Percentiles rank a stretch among this genome's conserved stretches.
Evolutionary conservation across 1,139 yeast genomes (phyloP).

Genomic region (Geotrichum reessii): DNA sequence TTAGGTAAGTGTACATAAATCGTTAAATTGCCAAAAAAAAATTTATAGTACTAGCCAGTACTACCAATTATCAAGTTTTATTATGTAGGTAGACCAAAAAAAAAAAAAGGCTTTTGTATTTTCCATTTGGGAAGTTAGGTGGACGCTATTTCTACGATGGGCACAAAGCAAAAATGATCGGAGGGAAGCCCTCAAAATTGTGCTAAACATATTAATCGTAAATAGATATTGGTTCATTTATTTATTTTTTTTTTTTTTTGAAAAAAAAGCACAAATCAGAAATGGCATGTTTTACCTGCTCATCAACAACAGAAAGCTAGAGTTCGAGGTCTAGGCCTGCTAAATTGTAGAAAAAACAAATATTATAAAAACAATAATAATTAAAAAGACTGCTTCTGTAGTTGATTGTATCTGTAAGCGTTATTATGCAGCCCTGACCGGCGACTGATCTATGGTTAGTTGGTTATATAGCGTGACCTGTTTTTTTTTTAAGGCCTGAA

Average conservation of each 20-base stretch:
- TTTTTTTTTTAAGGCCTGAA: no score
- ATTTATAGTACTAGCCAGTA: no score
- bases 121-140: no score
- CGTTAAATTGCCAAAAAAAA: no score
- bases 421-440: not conserved
- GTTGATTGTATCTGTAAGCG: not conserved
- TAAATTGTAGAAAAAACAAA: not conserved
- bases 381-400: not conserved
- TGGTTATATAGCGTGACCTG: not conserved
- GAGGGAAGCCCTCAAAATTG: not conserved
- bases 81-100: not conserved
- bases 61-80: no score
- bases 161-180: not conserved
- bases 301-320: not conserved
- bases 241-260: no score
- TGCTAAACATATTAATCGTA: no score
- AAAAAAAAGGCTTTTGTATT: no score
- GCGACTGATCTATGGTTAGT: not conserved
- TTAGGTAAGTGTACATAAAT: no score
- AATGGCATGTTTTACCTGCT: not conserved
- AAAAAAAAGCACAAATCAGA: not conserved
- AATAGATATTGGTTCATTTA: no score
- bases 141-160: not conserved
- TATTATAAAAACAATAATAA: not conserved
- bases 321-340: not conserved